Conservation (phyloP, 1,284 basidiomycete genomes). For the Tausonia pullulans region DNA sequence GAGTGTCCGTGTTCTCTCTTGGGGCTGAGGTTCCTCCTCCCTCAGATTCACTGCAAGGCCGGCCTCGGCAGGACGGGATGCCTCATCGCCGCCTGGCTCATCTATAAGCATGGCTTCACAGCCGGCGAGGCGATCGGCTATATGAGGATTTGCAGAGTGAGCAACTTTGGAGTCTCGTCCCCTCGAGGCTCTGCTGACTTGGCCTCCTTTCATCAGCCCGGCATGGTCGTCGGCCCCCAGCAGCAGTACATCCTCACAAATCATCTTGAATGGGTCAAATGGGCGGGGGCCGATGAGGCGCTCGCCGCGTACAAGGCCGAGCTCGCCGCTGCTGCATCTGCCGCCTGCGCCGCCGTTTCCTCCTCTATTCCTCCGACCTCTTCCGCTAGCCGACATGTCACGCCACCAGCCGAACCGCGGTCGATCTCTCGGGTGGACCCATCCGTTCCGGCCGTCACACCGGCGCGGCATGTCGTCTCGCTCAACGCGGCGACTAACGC, state of each 20-base stretch:
- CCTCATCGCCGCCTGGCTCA: conserved; percentile 54
- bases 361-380: neutral
- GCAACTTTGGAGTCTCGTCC: conserved; percentile 1
- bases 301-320: conserved; percentile 34
- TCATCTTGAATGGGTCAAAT: conserved; percentile 85
- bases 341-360: conserved; percentile 35
- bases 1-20: neutral
- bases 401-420: conserved; percentile 48
- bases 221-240: conserved; percentile 67
- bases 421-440: conserved; percentile 31
- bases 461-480: conserved; percentile 48
- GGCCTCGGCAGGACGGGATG: conserved; percentile 65
- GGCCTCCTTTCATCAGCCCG: conserved; percentile 13
- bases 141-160: conserved; percentile 64
- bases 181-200: neutral
- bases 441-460: conserved; percentile 58
- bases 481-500: conserved; percentile 54
- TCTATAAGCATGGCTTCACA: conserved; percentile 99
- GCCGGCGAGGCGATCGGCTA: conserved; percentile 94
- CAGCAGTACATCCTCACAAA: conserved; percentile 93
- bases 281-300: conserved; percentile 72
- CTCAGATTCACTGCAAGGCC: conserved; percentile 66
- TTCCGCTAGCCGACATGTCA: conserved; percentile 45
- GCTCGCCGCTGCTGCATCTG: conserved; percentile 35
- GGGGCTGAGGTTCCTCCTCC: neutral